Evolutionary conservation across 345 rosid species (phyloP).

Genomic region (Cardamine chenopodiifolia): DNA sequence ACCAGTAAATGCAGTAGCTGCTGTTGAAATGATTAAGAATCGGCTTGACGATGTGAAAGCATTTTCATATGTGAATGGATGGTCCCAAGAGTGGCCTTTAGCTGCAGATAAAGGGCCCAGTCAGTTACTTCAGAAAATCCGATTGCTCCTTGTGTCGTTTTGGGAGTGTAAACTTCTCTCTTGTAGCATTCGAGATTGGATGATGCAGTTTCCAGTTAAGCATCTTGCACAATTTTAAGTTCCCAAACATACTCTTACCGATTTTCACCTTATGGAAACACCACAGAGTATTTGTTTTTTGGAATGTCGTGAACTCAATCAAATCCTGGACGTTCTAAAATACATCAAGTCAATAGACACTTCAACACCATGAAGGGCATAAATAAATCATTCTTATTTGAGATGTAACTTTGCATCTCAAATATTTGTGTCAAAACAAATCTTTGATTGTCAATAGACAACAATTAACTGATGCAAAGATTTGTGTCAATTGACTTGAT

Average conservation of each 20-base stretch:
- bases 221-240: background rate
- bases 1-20: conserved; percentile 8
- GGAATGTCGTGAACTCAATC: background rate
- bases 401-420: no score
- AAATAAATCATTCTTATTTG: no score
- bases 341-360: background rate
- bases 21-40: conserved; percentile 16
- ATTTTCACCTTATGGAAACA: conserved; percentile 6
- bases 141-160: background rate
- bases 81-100: conserved; percentile 21
- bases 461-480: no score
- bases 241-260: background rate
- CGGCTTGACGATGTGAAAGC: conserved; percentile 14
- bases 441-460: no score
- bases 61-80: conserved; percentile 19
- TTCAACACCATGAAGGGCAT: no score
- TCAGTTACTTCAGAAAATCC: conserved; percentile 4
- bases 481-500: no score
- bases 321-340: conserved; percentile 6
- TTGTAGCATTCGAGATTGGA: conserved; percentile 7
- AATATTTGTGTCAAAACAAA: no score
- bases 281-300: conserved; percentile 22
- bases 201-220: background rate
- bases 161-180: conserved; percentile 6
- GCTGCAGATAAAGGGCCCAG: conserved; percentile 9